Conservation (phyloP, 495 filamentous ascomycete genomes). For the Neurospora africana region DNA sequence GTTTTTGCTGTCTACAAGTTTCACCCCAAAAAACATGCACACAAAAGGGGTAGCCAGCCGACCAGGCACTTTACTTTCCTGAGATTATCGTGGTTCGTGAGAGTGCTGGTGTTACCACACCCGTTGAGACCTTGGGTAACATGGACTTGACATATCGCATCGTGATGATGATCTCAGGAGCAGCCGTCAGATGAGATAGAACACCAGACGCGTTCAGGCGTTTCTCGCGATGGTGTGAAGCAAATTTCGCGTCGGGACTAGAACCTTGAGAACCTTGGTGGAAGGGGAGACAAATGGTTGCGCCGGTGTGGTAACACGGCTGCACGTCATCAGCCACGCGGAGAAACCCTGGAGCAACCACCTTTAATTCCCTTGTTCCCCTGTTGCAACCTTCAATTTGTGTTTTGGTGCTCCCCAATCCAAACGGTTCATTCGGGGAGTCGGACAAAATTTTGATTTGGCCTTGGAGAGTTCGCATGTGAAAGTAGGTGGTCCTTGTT, state of each 20-base stretch:
- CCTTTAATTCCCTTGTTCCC: not conserved
- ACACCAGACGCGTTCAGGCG: not conserved
- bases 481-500: not conserved
- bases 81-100: not conserved
- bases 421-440: not conserved
- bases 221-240: not conserved
- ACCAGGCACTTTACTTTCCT: too few relatives aligned
- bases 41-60: too few relatives aligned
- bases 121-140: not conserved
- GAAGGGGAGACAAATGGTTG: not conserved
- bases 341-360: slow-evolving; percentile 12
- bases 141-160: not conserved
- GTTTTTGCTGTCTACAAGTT: too few relatives aligned
- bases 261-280: not conserved
- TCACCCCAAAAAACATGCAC: too few relatives aligned
- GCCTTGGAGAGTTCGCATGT: not conserved
- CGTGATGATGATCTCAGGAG: not conserved
- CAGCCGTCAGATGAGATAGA: not conserved
- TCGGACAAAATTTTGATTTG: not conserved
- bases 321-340: slow-evolving; percentile 20
- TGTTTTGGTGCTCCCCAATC: not conserved
- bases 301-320: not conserved
- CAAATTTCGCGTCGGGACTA: not conserved
- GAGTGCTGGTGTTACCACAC: not conserved
- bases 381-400: not conserved